Evolutionary conservation across 208 protist genomes (phyloP).

Genomic region (Acanthamoeba sp.): DNA sequence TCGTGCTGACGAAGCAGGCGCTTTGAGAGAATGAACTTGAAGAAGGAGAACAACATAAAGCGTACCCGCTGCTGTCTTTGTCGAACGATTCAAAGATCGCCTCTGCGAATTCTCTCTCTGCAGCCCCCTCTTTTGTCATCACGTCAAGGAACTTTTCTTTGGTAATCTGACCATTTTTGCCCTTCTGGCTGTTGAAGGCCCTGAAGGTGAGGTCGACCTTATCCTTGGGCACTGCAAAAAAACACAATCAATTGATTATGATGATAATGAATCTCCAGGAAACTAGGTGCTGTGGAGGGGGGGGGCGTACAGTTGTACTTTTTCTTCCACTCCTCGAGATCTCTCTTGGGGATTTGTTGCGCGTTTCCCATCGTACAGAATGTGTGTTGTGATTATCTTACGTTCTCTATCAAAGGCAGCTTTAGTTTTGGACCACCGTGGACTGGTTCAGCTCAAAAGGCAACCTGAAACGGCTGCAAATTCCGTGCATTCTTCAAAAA

Average conservation of each 20-base stretch:
- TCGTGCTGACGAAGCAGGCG: constrained; percentile 10
- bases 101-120: constrained; percentile 34
- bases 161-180: constrained; percentile 33
- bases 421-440: neutral
- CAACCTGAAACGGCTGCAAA: neutral
- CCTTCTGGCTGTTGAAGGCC: constrained; percentile 64
- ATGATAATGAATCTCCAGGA: neutral
- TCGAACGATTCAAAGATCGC: constrained; percentile 67
- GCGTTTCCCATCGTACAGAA: neutral
- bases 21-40: too few species aligned
- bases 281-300: neutral
- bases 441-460: neutral
- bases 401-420: neutral
- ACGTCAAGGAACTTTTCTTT: constrained; percentile 40
- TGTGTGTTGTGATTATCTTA: neutral
- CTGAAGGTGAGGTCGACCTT: constrained; percentile 58
- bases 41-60: neutral
- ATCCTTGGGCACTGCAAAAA: constrained; percentile 60
- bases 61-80: constrained; percentile 29
- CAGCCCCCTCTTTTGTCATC: constrained; percentile 4
- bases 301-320: neutral
- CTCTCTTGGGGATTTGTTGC: neutral
- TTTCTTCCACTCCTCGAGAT: neutral
- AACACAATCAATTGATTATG: too few species aligned
- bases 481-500: neutral